Evolutionary conservation across 352 stramenopile genomes (phyloP).

Genomic region (Pythium dissimile): DNA sequence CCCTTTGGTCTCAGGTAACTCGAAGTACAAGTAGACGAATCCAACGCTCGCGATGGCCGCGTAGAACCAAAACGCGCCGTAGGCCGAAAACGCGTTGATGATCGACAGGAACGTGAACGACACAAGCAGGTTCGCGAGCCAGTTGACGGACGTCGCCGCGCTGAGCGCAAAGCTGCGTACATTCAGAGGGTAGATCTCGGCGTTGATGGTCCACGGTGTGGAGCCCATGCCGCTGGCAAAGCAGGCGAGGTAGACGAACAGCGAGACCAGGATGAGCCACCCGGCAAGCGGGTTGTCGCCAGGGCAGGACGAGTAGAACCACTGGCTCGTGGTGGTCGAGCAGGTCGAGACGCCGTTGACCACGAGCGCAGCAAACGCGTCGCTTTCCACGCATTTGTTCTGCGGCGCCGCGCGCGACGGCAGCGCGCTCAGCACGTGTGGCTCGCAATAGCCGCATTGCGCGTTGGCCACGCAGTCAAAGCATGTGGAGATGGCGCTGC

Average conservation of each 20-base stretch:
- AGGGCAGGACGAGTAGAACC: slow-evolving; percentile 52
- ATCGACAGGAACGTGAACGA: slow-evolving; percentile 94
- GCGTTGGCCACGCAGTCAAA: slow-evolving; percentile 66
- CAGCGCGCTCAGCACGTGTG: neutral
- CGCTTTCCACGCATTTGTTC: slow-evolving; percentile 8
- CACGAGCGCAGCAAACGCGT: neutral
- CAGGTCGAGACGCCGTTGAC: slow-evolving; percentile 19
- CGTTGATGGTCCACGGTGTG: slow-evolving; percentile 94
- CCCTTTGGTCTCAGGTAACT: slow-evolving; percentile 93
- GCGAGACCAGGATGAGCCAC: slow-evolving; percentile 49
- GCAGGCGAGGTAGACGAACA: slow-evolving; percentile 74
- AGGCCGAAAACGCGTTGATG: slow-evolving; percentile 45
- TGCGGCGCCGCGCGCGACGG: neutral
- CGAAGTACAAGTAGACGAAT: slow-evolving; percentile 67
- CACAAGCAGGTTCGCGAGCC: slow-evolving; percentile 91
- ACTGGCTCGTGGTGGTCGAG: slow-evolving; percentile 17
- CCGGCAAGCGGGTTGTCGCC: slow-evolving; percentile 33
- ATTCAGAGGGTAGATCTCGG: slow-evolving; percentile 92
- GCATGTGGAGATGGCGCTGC: slow-evolving; percentile 42
- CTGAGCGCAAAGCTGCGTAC: slow-evolving; percentile 86
- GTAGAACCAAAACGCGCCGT: slow-evolving; percentile 92
- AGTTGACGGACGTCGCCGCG: slow-evolving; percentile 89
- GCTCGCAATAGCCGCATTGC: slow-evolving; percentile 52
- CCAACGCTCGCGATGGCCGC: slow-evolving; percentile 66
- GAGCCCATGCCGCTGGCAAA: slow-evolving; percentile 81